Evolutionary conservation across 2,329 filamentous ascomycete species (phyloP).

Genomic region (Ophiocordyceps sinensis): DNA sequence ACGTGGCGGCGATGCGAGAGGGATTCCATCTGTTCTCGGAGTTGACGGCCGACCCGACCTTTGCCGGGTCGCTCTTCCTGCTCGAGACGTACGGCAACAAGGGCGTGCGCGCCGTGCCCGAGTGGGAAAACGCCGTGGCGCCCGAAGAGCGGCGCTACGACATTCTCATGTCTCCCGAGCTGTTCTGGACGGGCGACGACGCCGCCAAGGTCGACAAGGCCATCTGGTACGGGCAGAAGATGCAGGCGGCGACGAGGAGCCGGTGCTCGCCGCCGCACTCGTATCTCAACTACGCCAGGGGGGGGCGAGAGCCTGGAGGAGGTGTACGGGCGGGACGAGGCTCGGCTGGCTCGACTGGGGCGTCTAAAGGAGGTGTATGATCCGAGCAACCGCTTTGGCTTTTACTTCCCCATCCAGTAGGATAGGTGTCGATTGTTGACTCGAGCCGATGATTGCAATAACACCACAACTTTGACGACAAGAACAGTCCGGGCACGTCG

Average conservation of each 20-base stretch:
- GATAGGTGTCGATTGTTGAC: no score
- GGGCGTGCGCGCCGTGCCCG: constrained; percentile 2
- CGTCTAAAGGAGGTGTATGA: constrained; percentile 7
- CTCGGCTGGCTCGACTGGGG: constrained; percentile 3
- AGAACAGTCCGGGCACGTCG: no score
- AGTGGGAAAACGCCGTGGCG: constrained; percentile 2
- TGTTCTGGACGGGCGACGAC: constrained; percentile 4
- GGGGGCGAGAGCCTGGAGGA: constrained; percentile 4
- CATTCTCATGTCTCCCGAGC: constrained; percentile 3
- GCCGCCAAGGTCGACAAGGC: neutral
- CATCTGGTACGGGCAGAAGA: neutral
- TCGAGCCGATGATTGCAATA: no score
- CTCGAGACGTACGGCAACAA: constrained; percentile 3
- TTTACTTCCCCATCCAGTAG: constrained; percentile 2
- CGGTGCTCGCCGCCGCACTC: constrained; percentile 1
- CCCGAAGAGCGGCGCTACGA: constrained; percentile 4
- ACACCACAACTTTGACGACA: no score
- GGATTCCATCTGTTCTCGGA: constrained; percentile 3
- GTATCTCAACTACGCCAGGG: constrained; percentile 9
- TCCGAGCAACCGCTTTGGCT: constrained; percentile 5
- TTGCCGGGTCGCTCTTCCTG: neutral
- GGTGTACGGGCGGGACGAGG: constrained; percentile 6
- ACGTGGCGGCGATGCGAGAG: constrained; percentile 1
- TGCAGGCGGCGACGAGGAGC: neutral
- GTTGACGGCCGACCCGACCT: constrained; percentile 1